Conservation (phyloP, 2,329 filamentous ascomycete species). For the Meredithiella fracta region DNA sequence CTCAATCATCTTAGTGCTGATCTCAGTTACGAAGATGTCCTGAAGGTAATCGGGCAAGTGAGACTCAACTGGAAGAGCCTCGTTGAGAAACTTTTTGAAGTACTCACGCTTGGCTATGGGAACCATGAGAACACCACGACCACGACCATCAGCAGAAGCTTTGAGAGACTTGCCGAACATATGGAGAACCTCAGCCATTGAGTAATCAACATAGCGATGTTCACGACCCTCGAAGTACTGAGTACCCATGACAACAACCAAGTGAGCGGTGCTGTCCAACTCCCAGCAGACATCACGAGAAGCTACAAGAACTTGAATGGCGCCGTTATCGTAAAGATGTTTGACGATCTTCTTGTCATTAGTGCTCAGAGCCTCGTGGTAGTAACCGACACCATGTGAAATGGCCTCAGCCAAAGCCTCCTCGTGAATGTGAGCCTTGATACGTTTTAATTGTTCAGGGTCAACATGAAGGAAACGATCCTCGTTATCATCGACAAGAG, state of each 20-base stretch:
- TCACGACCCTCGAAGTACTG: slow-evolving; percentile 95
- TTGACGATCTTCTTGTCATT: slow-evolving; percentile 90
- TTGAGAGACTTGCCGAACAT: slow-evolving; percentile 93
- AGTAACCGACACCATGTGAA: slow-evolving; percentile 90
- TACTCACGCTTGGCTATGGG: slow-evolving; percentile 89
- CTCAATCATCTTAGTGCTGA: slow-evolving; percentile 88
- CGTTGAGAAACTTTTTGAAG: slow-evolving; percentile 96
- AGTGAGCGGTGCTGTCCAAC: slow-evolving; percentile 68
- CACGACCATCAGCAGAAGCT: slow-evolving; percentile 59
- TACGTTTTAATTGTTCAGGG: slow-evolving; percentile 61
- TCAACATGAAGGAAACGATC: slow-evolving; percentile 84
- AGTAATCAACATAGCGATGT: slow-evolving; percentile 93
- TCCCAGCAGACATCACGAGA: slow-evolving; percentile 92
- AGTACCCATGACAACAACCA: slow-evolving; percentile 93
- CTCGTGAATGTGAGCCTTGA: slow-evolving; percentile 73
- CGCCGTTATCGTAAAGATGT: slow-evolving; percentile 76
- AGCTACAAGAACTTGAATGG: slow-evolving; percentile 65
- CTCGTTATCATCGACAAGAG: slow-evolving; percentile 75
- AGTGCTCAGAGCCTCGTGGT: slow-evolving; percentile 77
- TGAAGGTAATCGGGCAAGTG: slow-evolving; percentile 82
- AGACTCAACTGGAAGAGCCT: slow-evolving; percentile 88
- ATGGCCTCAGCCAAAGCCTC: slow-evolving; percentile 75
- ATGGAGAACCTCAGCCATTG: slow-evolving; percentile 81
- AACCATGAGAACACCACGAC: slow-evolving; percentile 90
- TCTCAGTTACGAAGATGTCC: slow-evolving; percentile 92